Percentiles rank a stretch among this genome's conserved stretches.
phyloP scores from a whole-genome alignment of 2,329 filamentous ascomycete species.

The Emergomyces africanus region DNA sequence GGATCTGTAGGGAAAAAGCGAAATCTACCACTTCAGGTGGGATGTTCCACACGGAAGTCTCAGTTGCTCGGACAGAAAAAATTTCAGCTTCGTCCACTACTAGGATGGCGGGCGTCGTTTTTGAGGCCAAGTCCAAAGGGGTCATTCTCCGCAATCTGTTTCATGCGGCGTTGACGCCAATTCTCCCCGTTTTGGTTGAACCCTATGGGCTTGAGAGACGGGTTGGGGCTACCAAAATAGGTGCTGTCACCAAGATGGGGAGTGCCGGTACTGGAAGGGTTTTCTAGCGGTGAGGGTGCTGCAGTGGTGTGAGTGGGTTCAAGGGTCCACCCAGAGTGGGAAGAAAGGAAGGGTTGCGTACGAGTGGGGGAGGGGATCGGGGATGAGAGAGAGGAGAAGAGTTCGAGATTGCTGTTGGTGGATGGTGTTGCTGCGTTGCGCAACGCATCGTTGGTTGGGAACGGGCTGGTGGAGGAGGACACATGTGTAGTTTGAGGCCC shows the following conservation, averaged over 20 bases:
- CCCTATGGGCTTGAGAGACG: not conserved
- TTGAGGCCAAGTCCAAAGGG: slow-evolving; percentile 3
- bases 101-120: not conserved
- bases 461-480: not conserved
- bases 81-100: not conserved
- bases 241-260: not conserved
- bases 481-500: not conserved
- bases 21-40: not conserved
- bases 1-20: not conserved
- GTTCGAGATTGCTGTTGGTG: not conserved
- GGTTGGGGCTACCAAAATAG: not conserved
- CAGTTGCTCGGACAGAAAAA: not conserved
- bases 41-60: not conserved
- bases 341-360: not conserved
- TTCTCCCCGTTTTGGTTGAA: not conserved
- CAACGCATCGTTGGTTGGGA: not conserved
- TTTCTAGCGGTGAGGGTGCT: not conserved
- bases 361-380: not conserved
- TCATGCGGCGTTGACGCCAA: not conserved
- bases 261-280: not conserved
- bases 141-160: not conserved
- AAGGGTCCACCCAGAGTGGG: not conserved
- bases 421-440: not conserved
- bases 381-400: not conserved
- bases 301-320: not conserved